Evolutionary conservation across 2,329 filamentous ascomycete species (phyloP).

Genomic region (Fusarium fujikuroi): DNA sequence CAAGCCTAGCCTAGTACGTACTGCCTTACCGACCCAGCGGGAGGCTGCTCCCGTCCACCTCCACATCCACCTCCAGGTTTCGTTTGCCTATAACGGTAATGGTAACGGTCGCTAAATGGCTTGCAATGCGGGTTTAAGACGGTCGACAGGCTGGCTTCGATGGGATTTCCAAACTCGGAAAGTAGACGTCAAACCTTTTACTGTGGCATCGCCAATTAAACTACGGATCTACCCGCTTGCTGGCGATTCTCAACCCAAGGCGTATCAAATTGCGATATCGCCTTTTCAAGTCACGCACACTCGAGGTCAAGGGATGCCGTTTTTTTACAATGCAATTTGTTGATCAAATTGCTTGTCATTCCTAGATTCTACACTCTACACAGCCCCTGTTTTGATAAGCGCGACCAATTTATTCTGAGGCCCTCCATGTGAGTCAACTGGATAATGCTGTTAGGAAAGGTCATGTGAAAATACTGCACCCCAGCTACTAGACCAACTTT

Average conservation of each 20-base stretch:
- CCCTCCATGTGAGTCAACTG: constrained; percentile 34
- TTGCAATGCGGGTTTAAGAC: constrained; percentile 15
- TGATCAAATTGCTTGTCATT: not conserved
- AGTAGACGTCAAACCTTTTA: constrained; percentile 21
- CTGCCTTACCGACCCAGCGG: constrained; percentile 14
- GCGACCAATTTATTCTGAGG: constrained; percentile 25
- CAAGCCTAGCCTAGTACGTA: constrained; percentile 20
- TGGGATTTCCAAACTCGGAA: constrained; percentile 33
- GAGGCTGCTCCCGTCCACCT: constrained; percentile 25
- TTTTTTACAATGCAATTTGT: not conserved
- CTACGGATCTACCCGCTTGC: constrained; percentile 37
- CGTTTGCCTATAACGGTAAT: constrained; percentile 19
- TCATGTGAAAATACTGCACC: constrained; percentile 30
- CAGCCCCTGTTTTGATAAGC: constrained; percentile 20
- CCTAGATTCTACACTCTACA: not conserved
- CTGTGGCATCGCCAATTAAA: constrained; percentile 23
- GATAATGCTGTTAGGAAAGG: constrained; percentile 7
- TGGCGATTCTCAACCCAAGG: constrained; percentile 8
- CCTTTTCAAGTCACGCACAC: constrained; percentile 3
- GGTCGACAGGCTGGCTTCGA: constrained; percentile 18
- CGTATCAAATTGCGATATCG: constrained; percentile 11
- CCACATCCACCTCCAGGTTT: constrained; percentile 1
- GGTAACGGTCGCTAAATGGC: constrained; percentile 34
- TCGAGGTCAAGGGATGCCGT: not conserved
- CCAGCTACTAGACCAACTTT: not conserved